Percentiles rank a stretch among this genome's conserved stretches.
Conservation (phyloP, 805 yeast genomes). For the Clavispora asparagi region DNA sequence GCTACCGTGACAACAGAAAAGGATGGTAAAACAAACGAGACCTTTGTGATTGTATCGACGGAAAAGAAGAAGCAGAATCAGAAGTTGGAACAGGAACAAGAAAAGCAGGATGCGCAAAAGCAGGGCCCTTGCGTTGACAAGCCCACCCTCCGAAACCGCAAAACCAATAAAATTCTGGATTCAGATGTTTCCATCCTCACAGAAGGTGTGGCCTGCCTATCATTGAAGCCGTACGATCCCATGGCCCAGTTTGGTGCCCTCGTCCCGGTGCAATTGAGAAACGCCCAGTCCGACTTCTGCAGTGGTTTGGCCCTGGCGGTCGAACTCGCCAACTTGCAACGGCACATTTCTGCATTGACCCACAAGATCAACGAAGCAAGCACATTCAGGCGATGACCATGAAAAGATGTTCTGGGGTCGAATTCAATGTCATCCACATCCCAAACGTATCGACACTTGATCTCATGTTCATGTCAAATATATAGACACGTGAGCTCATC, state of each 20-base stretch:
- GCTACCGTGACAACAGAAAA: constrained; percentile 9
- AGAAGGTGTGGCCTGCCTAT: background rate
- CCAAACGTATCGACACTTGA: too few relatives aligned
- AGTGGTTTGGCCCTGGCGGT: constrained; percentile 23
- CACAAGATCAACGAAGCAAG: background rate
- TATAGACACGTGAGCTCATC: too few relatives aligned
- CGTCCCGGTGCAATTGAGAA: constrained; percentile 37
- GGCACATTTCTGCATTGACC: constrained; percentile 11
- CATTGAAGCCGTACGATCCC: constrained; percentile 9
- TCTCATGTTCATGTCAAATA: too few relatives aligned
- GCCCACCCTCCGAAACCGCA: background rate
- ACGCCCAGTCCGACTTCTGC: constrained; percentile 34
- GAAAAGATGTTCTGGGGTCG: too few relatives aligned
- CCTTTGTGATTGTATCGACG: constrained; percentile 8
- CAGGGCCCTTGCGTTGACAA: background rate
- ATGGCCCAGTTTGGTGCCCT: constrained; percentile 45
- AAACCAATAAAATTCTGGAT: background rate
- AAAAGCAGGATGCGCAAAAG: background rate
- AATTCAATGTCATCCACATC: too few relatives aligned
- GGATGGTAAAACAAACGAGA: background rate
- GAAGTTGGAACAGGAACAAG: background rate
- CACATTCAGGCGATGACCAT: too few relatives aligned
- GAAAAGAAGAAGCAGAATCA: constrained; percentile 1
- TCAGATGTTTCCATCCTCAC: background rate
- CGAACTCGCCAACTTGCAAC: constrained; percentile 16